A percentile compares a stretch with the other conserved stretches of the same genome.
phyloP scores from a whole-genome alignment of 2,329 filamentous ascomycete species.

The Nemania bipapillata region DNA sequence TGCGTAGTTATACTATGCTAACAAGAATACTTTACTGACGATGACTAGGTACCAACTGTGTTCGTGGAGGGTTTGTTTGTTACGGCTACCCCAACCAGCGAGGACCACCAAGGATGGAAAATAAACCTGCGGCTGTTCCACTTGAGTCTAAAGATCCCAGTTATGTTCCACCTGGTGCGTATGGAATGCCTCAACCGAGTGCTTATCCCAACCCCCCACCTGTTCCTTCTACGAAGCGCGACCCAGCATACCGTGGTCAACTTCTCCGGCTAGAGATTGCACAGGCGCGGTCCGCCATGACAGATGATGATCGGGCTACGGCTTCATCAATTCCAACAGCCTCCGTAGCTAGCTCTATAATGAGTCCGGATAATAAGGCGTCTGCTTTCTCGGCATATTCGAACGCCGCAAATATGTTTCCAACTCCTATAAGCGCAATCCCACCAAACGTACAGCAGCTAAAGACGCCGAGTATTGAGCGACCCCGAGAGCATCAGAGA shows the following conservation, averaged over 20 bases:
- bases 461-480: slow-evolving; percentile 52
- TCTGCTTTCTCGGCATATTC: slow-evolving; percentile 65
- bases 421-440: slow-evolving; percentile 71
- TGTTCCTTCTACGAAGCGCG: slow-evolving; percentile 59
- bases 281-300: slow-evolving; percentile 65
- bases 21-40: slow-evolving; percentile 36
- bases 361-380: slow-evolving; percentile 68
- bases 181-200: slow-evolving; percentile 65
- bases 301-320: slow-evolving; percentile 69
- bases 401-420: slow-evolving; percentile 65
- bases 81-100: slow-evolving; percentile 88
- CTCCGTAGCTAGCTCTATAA: slow-evolving; percentile 60
- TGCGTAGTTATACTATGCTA: slow-evolving; percentile 60
- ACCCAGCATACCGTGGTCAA: slow-evolving; percentile 70
- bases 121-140: slow-evolving; percentile 73
- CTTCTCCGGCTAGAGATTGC: slow-evolving; percentile 71
- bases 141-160: slow-evolving; percentile 84
- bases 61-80: slow-evolving; percentile 88
- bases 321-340: slow-evolving; percentile 69
- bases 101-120: slow-evolving; percentile 81
- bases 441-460: slow-evolving; percentile 50
- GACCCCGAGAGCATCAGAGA: slow-evolving; percentile 67
- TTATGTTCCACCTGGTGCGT: slow-evolving; percentile 70
- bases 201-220: slow-evolving; percentile 49
- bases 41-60: slow-evolving; percentile 81